Evolutionary conservation across 768 basidiomycete species (phyloP).

Genomic region (Boletus rex-veris): DNA sequence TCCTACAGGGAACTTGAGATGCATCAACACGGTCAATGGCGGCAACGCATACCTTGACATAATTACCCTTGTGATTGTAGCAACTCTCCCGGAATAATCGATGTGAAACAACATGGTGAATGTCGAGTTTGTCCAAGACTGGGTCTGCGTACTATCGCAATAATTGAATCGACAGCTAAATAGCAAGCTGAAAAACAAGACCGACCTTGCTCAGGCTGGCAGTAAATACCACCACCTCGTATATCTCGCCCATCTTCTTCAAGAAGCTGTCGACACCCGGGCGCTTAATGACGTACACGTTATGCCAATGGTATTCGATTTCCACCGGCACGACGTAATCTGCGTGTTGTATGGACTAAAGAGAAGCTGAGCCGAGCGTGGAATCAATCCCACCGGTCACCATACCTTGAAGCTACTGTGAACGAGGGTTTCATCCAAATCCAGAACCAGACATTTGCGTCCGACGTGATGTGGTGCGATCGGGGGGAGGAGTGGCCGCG

Average conservation of each 20-base stretch:
- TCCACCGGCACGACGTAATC: conserved; percentile 99
- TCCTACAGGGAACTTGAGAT: conserved; percentile 55
- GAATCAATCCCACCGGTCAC: conserved; percentile 9
- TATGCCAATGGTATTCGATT: conserved; percentile 97
- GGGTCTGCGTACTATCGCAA: conserved; percentile 88
- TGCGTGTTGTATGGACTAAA: conserved; percentile 85
- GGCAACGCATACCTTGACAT: conserved; percentile 79
- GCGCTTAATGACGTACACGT: conserved; percentile 98
- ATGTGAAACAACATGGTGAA: conserved; percentile 88
- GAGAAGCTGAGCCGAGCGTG: conserved; percentile 6
- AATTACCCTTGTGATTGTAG: conserved; percentile 98
- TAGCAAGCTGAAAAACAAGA: conserved; percentile 4
- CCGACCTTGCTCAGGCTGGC: conserved; percentile 94
- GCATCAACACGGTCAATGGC: neutral
- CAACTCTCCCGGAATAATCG: conserved; percentile 97
- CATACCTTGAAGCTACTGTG: conserved; percentile 97
- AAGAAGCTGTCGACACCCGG: conserved; percentile 97
- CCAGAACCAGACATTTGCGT: conserved; percentile 92
- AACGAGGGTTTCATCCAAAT: conserved; percentile 95
- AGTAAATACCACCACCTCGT: conserved; percentile 97
- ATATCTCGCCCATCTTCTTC: conserved; percentile 97
- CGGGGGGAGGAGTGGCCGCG: conserved; percentile 85
- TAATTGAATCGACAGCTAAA: conserved; percentile 7
- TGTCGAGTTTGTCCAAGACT: conserved; percentile 94
- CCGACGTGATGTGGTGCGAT: conserved; percentile 77